Evolutionary conservation across 2,329 filamentous ascomycete genomes (phyloP), one percentile per base, ranked within the genome.

Genomic region (Magnaporthiopsis incrustans): DNA sequence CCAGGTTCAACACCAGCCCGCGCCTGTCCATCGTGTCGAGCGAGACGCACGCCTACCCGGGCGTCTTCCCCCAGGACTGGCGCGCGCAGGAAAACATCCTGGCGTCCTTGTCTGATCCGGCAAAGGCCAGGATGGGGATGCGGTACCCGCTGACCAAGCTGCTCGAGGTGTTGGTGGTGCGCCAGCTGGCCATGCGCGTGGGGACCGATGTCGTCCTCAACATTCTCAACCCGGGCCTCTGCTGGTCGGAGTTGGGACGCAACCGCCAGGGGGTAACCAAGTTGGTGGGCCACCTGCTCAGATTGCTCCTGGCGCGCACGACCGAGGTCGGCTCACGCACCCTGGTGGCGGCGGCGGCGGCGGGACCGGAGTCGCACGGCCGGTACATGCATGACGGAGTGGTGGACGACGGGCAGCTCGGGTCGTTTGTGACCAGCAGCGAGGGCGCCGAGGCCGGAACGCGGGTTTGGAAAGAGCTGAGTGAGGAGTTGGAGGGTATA

Each of bases 161-260:
- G 0, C 67, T 76, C 0, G 71, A 72, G 3, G 50, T 76, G 12
- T 30, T 59, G 44, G 66, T 66, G 4, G 69, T 72, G 2, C 73
- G 73, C 1, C 74, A 75, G 63, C 65, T 76, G 5, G 73, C 71
- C 4, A 22, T 63, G 27, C 66, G 66, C 2, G 63, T 67, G 3
- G 53, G 61, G 5, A 63, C 68, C 0, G 64, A 62, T 0, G 65
- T 74, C 22, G 70, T 77, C 25, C 65, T 79, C 64, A 79, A 78
- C 65, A 71, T 76, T 15, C 74, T 76, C 0, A 79, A 78, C 60
- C 77, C 77, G 2, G 78, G 77, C 58, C 76, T 72, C 63, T 78
- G 77, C 71, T 74, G 76, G 62, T 78, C 76, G 0, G 68, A 68
- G 11, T 68, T 30, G 27, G 27, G 27, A 5, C 27, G 27, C 27